Percentiles rank a stretch among this genome's conserved stretches.
phyloP scores from a whole-genome alignment of 768 basidiomycete genomes.

The Hemileccinum rubropunctum region DNA sequence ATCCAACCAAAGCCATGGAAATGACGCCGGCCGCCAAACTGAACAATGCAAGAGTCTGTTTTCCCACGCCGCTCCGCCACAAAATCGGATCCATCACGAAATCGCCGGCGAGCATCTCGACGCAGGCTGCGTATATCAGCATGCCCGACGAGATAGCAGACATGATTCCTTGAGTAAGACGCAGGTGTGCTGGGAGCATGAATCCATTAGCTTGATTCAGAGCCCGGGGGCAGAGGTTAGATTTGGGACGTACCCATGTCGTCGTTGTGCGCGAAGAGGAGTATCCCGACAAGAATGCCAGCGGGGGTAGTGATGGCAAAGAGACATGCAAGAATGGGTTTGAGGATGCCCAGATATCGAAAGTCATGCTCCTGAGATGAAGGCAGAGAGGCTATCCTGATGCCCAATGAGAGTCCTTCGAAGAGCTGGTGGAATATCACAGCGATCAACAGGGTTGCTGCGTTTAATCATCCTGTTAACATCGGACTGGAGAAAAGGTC shows the following conservation, averaged over 20 bases:
- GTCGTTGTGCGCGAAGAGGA: constrained; percentile 38
- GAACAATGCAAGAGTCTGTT: constrained; percentile 53
- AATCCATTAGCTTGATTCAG: not conserved
- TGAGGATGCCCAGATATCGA: constrained; percentile 35
- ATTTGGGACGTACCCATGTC: constrained; percentile 22
- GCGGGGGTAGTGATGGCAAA: constrained; percentile 75
- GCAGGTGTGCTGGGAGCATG: constrained; percentile 39
- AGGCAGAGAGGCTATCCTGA: constrained; percentile 71
- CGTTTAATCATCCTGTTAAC: not conserved
- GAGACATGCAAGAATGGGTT: constrained; percentile 52
- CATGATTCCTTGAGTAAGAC: constrained; percentile 69
- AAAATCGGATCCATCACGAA: constrained; percentile 68
- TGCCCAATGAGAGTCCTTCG: constrained; percentile 80
- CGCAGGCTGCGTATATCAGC: constrained; percentile 79
- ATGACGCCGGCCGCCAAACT: constrained; percentile 61
- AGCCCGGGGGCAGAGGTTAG: not conserved
- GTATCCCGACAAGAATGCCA: constrained; percentile 62
- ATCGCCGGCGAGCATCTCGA: constrained; percentile 86
- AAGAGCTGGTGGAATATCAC: constrained; percentile 83
- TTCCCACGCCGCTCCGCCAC: constrained; percentile 36
- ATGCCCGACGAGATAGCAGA: constrained; percentile 80
- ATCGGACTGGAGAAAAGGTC: not conserved
- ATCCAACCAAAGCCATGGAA: constrained; percentile 61
- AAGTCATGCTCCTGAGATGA: constrained; percentile 28
- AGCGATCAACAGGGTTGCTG: constrained; percentile 71